Evolutionary conservation across 2,329 filamentous ascomycete species (phyloP), one percentile per base, ranked within the genome.

Genomic region (Clonostachys chloroleuca): DNA sequence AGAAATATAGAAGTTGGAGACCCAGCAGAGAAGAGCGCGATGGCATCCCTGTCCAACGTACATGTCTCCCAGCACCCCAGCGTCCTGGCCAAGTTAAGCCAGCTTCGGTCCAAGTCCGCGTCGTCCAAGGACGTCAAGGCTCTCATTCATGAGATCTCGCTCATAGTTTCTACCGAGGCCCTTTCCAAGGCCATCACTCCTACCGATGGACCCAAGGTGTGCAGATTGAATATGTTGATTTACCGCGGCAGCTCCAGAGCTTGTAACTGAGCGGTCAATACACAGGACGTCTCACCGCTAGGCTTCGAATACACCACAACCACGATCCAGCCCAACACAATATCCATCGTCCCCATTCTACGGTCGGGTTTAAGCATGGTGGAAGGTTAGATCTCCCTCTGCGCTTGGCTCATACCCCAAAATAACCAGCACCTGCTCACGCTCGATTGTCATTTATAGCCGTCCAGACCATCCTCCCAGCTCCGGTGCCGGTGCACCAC

Each of bases 331-430:
- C 86, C 89, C 1, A 68, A 75, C 43, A 79, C 78, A 49, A 80
- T 96, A 56, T 92, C 86, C 45, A 78, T 97, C 46, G 86, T 97
- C 4, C 92, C 92, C 36, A 95, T 97, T 66, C 80, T 97, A n/a
- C 81, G 92, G 51, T 95, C 89, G 5, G 92, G 92, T 24, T 75
- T 96, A 39, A 89, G 83, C 64, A 96, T 97, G 92, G 80, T 95
- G 40, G 89, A 95, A 61, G 87, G 86, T 87, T 57, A 18, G 65
- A 63, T 17, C 16, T 24, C 13, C 16, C 24, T 16, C 33, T 39
- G 36, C 39, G 41, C 35, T n/a, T 34, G 7, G 24, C 13, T 20
- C 6, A 3, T 4, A 18, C 18, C 18, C 18, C 18, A 18, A n/a
- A n/a, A n/a, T n/a, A 4, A 18, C 14, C 14, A 39, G 36, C 36